Percentiles rank a stretch among this genome's conserved stretches.
phyloP scores from a whole-genome alignment of 2,329 filamentous ascomycete species.

The Fusarium sp. region DNA sequence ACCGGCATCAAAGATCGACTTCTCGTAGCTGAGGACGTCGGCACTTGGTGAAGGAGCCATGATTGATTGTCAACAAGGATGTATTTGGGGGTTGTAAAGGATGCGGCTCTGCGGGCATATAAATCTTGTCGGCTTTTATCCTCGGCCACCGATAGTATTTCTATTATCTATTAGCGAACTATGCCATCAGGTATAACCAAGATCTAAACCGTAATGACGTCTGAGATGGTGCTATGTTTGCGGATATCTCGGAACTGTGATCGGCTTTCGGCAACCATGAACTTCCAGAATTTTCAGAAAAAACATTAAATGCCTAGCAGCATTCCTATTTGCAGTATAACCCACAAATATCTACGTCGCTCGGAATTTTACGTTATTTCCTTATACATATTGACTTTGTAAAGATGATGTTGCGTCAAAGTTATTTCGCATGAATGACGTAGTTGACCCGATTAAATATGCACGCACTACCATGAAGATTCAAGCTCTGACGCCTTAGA shows the following conservation, averaged over 20 bases:
- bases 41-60: constrained; percentile 13
- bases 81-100: neutral
- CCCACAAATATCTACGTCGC: too few relatives aligned
- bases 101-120: neutral
- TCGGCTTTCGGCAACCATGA: neutral
- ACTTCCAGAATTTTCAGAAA: too few relatives aligned
- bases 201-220: neutral
- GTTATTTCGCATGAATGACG: neutral
- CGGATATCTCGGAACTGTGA: neutral
- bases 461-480: neutral
- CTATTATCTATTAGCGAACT: neutral
- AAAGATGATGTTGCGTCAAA: too few relatives aligned
- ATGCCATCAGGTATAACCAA: neutral
- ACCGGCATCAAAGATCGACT: constrained; percentile 16
- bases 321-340: too few relatives aligned
- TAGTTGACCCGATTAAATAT: constrained; percentile 1
- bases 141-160: neutral
- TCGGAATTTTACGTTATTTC: too few relatives aligned
- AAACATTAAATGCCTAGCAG: too few relatives aligned
- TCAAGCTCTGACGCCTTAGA: too few relatives aligned
- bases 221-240: neutral
- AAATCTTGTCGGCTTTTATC: neutral
- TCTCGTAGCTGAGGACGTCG: constrained; percentile 20
- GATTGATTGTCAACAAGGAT: neutral
- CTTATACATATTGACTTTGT: too few relatives aligned